Base-by-base conservation (phyloP, 1,284 basidiomycete species). In the Caloboletus firmus region DNA sequence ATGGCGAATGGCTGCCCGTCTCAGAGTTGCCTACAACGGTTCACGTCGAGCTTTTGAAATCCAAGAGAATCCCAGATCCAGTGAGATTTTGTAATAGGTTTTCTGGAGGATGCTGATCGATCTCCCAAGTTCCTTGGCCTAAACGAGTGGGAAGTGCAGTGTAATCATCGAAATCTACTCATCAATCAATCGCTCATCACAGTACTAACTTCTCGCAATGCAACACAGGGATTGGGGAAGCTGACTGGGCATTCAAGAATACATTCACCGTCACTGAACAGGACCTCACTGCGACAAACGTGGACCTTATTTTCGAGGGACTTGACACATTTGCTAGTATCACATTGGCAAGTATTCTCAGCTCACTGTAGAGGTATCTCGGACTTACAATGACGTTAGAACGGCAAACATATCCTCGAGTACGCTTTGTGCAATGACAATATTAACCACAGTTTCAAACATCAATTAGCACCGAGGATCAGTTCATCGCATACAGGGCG, bases 101-200 rank as follows among this genome's bases (percentile, higher is more conserved):
- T 22, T 46, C 20, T 32, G 42, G 11, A 26, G 44, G 18, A 20
- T 37, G 41, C 48, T 62, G 24, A 58, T 48, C 26, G 32, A 36
- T 51, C 31, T 46, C 15, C 39, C 48, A 57, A 90, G 85, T 89
- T 89, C 60, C 62, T 89, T 39, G 87, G 85, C 11, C 73, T 92
- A 53, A 80, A 89, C 57, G 93, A 96, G 70, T 93, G 89, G 85
- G 86, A 91, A 61, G 87, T 93, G 11, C 93, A 95, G 74, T 95
- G 93, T 86, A 61, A 67, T 65, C 48, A 13, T 35, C 11, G 28
- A 48, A 10, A 24, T 51, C 17, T 10, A 44, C 9, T 42, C 5
- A 41, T 72, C 45, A 20, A 69, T 61, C 41, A 2, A 26, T 22
- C 10, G 9, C 32, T 50, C 30, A 40, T 40, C 49, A n/a, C 6